phyloP scores from a whole-genome alignment of 106 monocot species.

The Dioscorea alata region DNA sequence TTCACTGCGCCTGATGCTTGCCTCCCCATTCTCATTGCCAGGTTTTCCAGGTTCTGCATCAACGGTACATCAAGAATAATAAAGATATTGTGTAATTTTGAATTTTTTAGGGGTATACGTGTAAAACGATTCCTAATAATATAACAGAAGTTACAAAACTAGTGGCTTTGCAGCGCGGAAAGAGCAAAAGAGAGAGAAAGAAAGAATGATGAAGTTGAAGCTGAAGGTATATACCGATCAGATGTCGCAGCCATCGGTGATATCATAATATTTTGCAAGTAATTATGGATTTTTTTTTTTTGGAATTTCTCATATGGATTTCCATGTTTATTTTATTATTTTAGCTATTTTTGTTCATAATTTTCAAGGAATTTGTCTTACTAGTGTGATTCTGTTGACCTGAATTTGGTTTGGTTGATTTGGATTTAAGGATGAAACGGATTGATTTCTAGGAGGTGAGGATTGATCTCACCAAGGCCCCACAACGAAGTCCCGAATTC shows the following conservation, averaged over 20 bases:
- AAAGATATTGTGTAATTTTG: too few species aligned
- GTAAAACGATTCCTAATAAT: too few species aligned
- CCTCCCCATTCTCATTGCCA: too few species aligned
- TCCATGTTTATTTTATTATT: neutral
- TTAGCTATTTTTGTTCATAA: neutral
- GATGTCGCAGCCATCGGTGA: slow-evolving; percentile 86
- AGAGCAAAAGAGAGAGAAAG: slow-evolving; percentile 1
- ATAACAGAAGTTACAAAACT: too few species aligned
- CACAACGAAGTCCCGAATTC: slow-evolving; percentile 60
- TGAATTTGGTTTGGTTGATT: too few species aligned
- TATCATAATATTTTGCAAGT: slow-evolving; percentile 97
- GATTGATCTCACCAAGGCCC: slow-evolving; percentile 46
- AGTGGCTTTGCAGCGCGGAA: too few species aligned
- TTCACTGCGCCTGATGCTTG: too few species aligned
- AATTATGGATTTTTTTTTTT: neutral
- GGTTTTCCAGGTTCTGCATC: too few species aligned
- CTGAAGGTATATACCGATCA: slow-evolving; percentile 81
- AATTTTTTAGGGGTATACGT: too few species aligned
- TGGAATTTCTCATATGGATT: too few species aligned
- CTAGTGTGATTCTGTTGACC: too few species aligned
- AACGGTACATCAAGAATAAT: too few species aligned
- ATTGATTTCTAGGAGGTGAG: slow-evolving; percentile 89
- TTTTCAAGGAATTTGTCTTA: neutral
- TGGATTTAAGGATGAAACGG: slow-evolving; percentile 48
- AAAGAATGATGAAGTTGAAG: slow-evolving; percentile 18